Base-by-base conservation (phyloP, 1,284 basidiomycete species). In the Trichosporon faecale region DNA sequence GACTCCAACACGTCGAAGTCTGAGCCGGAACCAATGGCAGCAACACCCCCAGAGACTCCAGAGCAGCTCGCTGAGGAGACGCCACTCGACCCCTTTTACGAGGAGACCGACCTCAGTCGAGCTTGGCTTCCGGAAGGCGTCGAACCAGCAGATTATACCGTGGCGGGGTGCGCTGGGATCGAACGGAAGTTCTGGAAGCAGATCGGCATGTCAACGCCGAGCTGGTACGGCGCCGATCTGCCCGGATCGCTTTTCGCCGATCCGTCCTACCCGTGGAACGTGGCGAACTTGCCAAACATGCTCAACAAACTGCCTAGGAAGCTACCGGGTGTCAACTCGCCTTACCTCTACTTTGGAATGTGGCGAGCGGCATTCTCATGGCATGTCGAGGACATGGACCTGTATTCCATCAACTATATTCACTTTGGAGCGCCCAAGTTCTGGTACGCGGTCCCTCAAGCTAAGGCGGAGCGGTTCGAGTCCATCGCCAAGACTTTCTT, bases 271-370 rank as follows among this genome's bases (percentile, higher is more conserved):
- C 81, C 88, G 1, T 99, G 97, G 97, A 98, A 99, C 79, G 95
- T 99, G 21, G 94, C 91, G 0, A 87, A 89, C 79, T 88, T 99
- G 12, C 91, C 92, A 35, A 98, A 95, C 63, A 86, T 95, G 2
- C 88, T 99, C 37, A 91, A 91, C 18, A 64, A 63, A 7, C 89
- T 94, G 16, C 86, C 97, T 14, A 79, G 80, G 65, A 81, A 83
- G 68, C 86, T 99, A 29, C 95, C 95, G 0, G 96, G 96, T 31
- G 96, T 99, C 66, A 99, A 98, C 79, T 92, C 94, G 1, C 96
- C 96, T 0, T 99, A 99, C 81, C 88, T 99, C 3, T 99, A 99
- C 84, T 98, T 97, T 83, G 96, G 96, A 74, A 98, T 98, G 94
- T 99, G 96, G 96, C 88, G 94, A 66, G 96, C 97, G 16, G 95